Percentiles rank a stretch among this genome's conserved stretches.
Evolutionary conservation across 192 early-diverging fungal genomes (phyloP).

Genomic region (Coemansia sp.): DNA sequence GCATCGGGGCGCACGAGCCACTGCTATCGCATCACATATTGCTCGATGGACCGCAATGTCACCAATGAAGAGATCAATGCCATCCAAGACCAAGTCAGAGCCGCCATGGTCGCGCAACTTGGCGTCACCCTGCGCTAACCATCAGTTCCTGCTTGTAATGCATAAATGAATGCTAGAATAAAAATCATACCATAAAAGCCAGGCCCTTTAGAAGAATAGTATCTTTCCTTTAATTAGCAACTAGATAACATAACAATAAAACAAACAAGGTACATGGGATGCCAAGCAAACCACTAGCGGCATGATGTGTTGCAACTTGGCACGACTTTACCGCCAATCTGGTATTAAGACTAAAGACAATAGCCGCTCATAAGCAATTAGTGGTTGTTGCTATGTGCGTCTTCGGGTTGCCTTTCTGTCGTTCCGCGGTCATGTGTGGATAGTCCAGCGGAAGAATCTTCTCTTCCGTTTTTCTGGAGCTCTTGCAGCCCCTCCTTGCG

Average conservation of each 20-base stretch:
- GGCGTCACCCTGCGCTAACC: slow-evolving; percentile 74
- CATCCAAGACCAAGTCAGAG: slow-evolving; percentile 80
- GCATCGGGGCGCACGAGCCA: slow-evolving; percentile 79
- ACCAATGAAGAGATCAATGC: slow-evolving; percentile 93
- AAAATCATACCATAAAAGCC: neutral
- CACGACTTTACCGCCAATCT: too few species aligned
- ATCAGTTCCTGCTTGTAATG: neutral
- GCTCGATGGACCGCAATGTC: slow-evolving; percentile 95
- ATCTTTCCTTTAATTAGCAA: neutral
- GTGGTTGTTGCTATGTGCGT: neutral
- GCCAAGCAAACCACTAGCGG: too few species aligned
- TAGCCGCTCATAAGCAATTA: neutral
- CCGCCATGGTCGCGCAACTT: slow-evolving; percentile 61
- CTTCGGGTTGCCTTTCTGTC: neutral
- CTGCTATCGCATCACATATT: slow-evolving; percentile 93
- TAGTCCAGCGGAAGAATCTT: neutral
- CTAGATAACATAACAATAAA: neutral
- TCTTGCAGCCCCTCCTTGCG: slow-evolving; percentile 8
- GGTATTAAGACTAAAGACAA: too few species aligned
- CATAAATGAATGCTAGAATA: neutral
- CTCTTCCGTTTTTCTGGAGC: neutral
- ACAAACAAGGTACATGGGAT: neutral
- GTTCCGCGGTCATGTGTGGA: neutral
- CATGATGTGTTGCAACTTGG: too few species aligned
- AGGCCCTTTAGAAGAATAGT: neutral